Base-by-base conservation (phyloP, 176 grass and related monocot genomes). In the Pontederia crassipes region DNA sequence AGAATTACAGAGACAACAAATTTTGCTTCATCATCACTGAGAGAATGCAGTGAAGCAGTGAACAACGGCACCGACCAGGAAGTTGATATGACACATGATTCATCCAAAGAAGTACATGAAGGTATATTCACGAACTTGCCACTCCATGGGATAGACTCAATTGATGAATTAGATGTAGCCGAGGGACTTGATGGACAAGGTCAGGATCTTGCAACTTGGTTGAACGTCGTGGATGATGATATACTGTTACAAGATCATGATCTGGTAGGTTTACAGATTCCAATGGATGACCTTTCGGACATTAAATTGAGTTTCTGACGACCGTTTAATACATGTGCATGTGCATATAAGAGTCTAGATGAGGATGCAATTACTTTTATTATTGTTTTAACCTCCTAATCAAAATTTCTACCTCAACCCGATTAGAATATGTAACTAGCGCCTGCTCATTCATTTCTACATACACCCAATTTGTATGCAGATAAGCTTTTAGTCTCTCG, bases 281-380 rank as follows among this genome's bases (percentile, higher is more conserved):
- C 84, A 8, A 67, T 77, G 12, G 85, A 88, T 57, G 85, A 88
- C 65, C 77, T 88, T n/a, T 80, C 77, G 6, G 77, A 88, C 32
- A 71, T 88, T n/a, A 81, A 74, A 61, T 80, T 88, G 51, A 64
- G 64, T 52, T 77, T 88, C 1, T 88, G 75, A 75, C 32, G 54
- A 11, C 35, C 58, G 40, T 45, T 28, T 11, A 48, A 59, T 62
- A 48, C 71, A 69, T 68, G 57, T 18, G 28, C 57, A 15, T 77
- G 79, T 80, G 69, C 55, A 83, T 83, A 77, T 76, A 15, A 35
- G 17, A 71, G 49, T 32, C 57, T 73, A 65, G 57, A 13, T 57
- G 62, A 64, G 76, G 59, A 24, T 73, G 10, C 28, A 16, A 20
- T 27, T 40, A 28, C n/a, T 58, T 48, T n/a, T 69, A n/a, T 48